Base-by-base conservation (phyloP, 306 rosid species). In the Sindora glabra region DNA sequence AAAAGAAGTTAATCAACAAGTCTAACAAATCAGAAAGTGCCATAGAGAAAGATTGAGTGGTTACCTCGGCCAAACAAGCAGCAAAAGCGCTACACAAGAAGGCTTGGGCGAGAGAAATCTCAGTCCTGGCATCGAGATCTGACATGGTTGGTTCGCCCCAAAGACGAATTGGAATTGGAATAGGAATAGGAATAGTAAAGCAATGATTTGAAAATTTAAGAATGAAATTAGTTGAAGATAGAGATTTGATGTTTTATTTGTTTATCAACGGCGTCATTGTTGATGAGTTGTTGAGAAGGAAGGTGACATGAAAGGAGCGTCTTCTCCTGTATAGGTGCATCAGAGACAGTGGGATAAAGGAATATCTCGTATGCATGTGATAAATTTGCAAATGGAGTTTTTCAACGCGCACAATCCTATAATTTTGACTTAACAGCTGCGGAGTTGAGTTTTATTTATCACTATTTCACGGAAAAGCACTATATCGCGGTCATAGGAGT, bases 21-120 rank as follows among this genome's bases (percentile, higher is more conserved):
- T 16, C 44, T 38, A 39, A 8, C 12, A 32, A 32, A 65, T 36
- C 13, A 27, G 39, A 48, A 27, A 13, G 10, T 10, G 38, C 16
- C 56, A 21, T 3, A 36, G 25, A 26, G 12, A n/a, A n/a, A 36
- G 23, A 12, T 41, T 17, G 30, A 47, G 2, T 17, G 4, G 47
- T 26, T 69, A 89, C 99, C 99, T 94, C 99, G 1, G 99, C 99
- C 33, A 94, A 75, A 27, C 90, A 92, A 51, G 99, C 90, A 48
- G 99, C 99, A 56, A 92, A 80, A 46, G 99, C 99, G 70, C 99
- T 84, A 62, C 99, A 92, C 1, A 92, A 21, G 59, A 92, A 83
- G 25, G 83, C 73, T 62, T 82, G 83, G 33, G 67, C 54, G 74
- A 92, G 89, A 1, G 99, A 76, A 73, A 89, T 77, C 71, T 82